Evolutionary conservation across 805 yeast species (phyloP).

Genomic region (Saccharomycopsis sp.): DNA sequence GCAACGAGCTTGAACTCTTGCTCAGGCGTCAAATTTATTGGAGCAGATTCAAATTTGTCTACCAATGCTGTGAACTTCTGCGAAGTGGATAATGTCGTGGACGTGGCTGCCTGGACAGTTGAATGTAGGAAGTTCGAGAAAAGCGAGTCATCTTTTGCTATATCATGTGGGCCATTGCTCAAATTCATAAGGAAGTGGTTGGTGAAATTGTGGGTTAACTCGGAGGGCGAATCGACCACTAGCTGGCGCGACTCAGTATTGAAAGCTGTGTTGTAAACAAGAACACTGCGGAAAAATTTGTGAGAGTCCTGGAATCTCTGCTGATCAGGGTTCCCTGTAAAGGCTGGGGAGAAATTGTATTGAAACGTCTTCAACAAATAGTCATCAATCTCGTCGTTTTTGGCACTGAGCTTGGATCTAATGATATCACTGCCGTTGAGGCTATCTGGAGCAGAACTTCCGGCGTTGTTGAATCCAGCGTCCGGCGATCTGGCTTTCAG

Average conservation of each 20-base stretch:
- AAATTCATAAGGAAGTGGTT: neutral
- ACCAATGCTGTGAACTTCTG: neutral
- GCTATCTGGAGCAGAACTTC: neutral
- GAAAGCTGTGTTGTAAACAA: conserved; percentile 2
- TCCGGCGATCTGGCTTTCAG: neutral
- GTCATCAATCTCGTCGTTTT: conserved; percentile 7
- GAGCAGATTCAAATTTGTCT: neutral
- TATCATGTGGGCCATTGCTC: neutral
- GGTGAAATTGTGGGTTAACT: neutral
- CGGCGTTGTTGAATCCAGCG: neutral
- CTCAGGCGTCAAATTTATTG: neutral
- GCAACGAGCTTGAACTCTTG: neutral
- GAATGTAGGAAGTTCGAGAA: neutral
- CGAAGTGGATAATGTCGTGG: neutral
- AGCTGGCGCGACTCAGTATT: neutral
- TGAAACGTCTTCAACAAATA: conserved; percentile 14
- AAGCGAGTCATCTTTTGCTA: neutral
- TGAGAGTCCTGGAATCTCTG: conserved; percentile 8
- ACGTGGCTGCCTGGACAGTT: neutral
- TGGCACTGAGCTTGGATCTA: neutral
- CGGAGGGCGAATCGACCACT: neutral
- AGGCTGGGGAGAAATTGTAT: conserved; percentile 10
- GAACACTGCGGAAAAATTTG: conserved; percentile 7
- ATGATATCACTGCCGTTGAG: neutral
- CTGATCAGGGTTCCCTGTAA: conserved; percentile 7